These are phyloP conservation scores for Aspergillus tamarii DNA, from an alignment of 2,329 filamentous ascomycete genomes.

Conservation along the genomic window DNA sequence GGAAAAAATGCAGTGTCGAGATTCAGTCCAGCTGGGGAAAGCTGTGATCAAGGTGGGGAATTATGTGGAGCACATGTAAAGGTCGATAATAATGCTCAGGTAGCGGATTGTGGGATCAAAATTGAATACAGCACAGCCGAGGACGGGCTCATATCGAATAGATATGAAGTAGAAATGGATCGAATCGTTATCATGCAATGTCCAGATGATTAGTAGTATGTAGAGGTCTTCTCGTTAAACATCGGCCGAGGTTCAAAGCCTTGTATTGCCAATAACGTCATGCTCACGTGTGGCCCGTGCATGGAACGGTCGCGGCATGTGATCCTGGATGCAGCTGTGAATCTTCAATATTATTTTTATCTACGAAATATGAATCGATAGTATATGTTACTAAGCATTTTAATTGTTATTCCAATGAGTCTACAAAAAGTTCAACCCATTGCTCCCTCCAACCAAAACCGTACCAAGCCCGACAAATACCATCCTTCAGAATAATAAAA, in stretches of 20 bases:
- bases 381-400: background rate
- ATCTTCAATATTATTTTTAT: background rate
- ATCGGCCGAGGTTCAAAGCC: constrained; percentile 11
- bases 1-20: background rate
- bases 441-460: background rate
- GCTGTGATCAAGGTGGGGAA: background rate
- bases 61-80: background rate
- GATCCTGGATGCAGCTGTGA: background rate
- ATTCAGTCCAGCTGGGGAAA: background rate
- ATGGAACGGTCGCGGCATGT: constrained; percentile 11
- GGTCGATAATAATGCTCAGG: background rate
- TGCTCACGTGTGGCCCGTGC: constrained; percentile 15
- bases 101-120: background rate
- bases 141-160: background rate
- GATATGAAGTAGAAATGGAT: background rate
- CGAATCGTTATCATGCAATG: background rate
- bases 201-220: constrained; percentile 3
- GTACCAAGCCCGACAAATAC: background rate
- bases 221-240: background rate
- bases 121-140: background rate
- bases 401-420: background rate
- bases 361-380: background rate
- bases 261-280: constrained; percentile 13
- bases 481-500: constrained; percentile 9
- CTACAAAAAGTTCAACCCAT: constrained; percentile 4